A percentile compares a stretch with the other conserved stretches of the same genome.
Evolutionary conservation across 176 grass and related monocot species (phyloP).

Genomic region (Ananas comosus): DNA sequence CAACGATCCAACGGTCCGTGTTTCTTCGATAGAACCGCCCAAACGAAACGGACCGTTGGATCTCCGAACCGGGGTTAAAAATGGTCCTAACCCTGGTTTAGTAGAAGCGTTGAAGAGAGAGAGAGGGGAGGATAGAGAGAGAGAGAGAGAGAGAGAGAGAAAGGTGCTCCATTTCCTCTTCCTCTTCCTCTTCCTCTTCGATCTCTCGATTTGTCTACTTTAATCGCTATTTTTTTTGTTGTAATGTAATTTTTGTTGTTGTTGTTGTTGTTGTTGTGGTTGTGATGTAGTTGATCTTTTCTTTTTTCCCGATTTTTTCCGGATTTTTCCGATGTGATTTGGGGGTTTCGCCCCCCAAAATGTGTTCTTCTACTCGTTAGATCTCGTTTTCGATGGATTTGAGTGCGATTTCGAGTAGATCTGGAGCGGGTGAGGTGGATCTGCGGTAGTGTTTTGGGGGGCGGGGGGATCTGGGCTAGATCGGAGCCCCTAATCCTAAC

Average conservation of each 20-base stretch:
- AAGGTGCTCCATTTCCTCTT: not conserved
- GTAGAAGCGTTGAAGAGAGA: not conserved
- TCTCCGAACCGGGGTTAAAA: not conserved
- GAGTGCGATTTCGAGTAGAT: not conserved
- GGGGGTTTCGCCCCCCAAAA: not conserved
- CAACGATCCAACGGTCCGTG: not conserved
- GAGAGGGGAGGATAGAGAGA: not conserved
- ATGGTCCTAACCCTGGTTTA: conserved; percentile 9
- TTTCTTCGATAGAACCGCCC: not conserved
- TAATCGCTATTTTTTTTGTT: not conserved
- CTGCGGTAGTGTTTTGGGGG: conserved; percentile 3
- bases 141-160: not conserved
- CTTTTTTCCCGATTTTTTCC: conserved; percentile 4
- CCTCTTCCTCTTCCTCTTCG: not conserved
- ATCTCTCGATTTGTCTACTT: not conserved
- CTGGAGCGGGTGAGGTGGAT: not conserved
- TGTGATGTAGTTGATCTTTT: not conserved
- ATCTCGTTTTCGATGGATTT: not conserved
- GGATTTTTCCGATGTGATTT: not conserved
- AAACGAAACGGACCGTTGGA: not conserved
- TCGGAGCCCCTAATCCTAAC: not conserved
- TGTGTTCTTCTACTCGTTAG: not conserved
- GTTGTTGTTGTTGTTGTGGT: not conserved
- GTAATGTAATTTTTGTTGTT: not conserved
- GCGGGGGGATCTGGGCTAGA: not conserved